Evolutionary conservation across 2,329 filamentous ascomycete genomes (phyloP).

Genomic region (Hortaea sp.): DNA sequence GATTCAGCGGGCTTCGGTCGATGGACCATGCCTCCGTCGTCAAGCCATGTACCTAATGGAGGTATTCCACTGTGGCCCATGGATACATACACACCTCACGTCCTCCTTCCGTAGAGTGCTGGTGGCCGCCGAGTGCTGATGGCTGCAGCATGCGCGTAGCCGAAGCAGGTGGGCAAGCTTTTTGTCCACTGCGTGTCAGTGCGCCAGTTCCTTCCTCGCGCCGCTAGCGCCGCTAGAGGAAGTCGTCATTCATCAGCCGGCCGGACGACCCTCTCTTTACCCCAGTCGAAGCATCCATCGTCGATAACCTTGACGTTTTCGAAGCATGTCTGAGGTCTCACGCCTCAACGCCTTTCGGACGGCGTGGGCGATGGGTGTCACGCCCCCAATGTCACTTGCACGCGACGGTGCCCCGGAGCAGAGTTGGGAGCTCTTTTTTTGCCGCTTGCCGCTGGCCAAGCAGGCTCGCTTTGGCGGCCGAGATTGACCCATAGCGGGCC

Average conservation of each 20-base stretch:
- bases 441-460: too few species aligned
- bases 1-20: too few species aligned
- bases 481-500: too few species aligned
- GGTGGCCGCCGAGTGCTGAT: background rate
- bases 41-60: too few species aligned
- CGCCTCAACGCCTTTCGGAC: conserved; percentile 9
- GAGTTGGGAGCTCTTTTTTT: too few species aligned
- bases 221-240: conserved; percentile 9
- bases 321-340: conserved; percentile 7
- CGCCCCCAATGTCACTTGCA: too few species aligned
- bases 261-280: conserved; percentile 6
- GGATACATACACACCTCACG: too few species aligned
- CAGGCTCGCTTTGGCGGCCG: too few species aligned
- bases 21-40: too few species aligned
- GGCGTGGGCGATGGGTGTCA: background rate
- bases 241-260: conserved; percentile 21
- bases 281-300: conserved; percentile 13
- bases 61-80: too few species aligned
- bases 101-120: background rate
- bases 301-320: conserved; percentile 10
- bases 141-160: background rate
- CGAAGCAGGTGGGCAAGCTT: background rate
- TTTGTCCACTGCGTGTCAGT: background rate
- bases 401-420: too few species aligned
- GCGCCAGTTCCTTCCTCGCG: background rate